Conservation (phyloP, 345 rosid genomes). For the Eucalyptus cloeziana region DNA sequence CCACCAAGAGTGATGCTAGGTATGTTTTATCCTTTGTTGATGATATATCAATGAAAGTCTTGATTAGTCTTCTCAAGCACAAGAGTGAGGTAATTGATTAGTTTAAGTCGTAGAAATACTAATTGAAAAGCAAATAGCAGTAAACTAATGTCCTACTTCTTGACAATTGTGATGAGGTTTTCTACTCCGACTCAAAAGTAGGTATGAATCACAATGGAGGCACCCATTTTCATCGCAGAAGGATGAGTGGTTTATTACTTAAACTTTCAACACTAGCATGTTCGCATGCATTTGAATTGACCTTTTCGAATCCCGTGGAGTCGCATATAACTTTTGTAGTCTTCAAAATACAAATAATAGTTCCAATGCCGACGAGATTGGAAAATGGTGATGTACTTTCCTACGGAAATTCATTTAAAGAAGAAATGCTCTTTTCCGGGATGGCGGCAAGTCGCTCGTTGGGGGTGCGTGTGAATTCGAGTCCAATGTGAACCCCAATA, state of each 20-base stretch:
- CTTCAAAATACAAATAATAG: background rate
- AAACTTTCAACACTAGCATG: too few species aligned
- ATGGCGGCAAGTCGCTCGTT: too few species aligned
- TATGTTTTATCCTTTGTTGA: background rate
- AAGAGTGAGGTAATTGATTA: background rate
- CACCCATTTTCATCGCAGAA: accelerated
- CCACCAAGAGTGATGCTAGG: background rate
- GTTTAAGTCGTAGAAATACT: background rate
- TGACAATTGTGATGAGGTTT: background rate
- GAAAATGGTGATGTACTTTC: background rate
- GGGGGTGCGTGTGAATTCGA: accelerated
- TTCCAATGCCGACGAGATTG: accelerated
- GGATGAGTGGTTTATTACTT: accelerated
- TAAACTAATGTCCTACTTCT: background rate
- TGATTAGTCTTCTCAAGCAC: background rate
- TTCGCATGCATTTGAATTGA: background rate
- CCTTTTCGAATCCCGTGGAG: background rate
- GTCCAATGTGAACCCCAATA: background rate
- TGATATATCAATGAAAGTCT: background rate
- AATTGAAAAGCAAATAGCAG: background rate
- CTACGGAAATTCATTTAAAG: background rate
- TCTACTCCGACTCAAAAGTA: background rate
- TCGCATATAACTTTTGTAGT: background rate
- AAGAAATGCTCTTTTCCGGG: background rate
- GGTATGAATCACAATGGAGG: background rate